Evolutionary conservation across 1,139 yeast genomes (phyloP), one percentile per base, ranked within the genome.

Genomic region (Saccharomyces uvarum): DNA sequence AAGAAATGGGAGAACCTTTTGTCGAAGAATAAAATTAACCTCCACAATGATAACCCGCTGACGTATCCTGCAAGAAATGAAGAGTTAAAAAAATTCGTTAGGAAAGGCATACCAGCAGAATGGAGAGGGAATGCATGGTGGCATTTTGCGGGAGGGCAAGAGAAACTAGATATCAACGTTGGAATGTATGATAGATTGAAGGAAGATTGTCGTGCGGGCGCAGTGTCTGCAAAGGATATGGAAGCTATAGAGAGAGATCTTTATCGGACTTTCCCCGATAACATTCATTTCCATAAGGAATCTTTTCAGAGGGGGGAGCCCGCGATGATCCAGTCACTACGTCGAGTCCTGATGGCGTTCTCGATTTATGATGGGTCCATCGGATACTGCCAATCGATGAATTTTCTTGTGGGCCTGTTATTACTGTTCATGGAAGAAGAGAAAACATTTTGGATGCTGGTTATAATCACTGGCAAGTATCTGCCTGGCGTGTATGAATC

Each of bases 81-180:
- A 56, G 89, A 88, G 63, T 77, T 90, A 57, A 86, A 86, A 65
- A 80, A 93, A 59, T 82, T 88, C 66, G 80, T 93, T 13, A 78
- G 97, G 54, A 85, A 87, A 67, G 99, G 99, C 4, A 85, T 91
- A 9, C 98, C 99, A 0, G 89, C 96, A 0, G 97, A 89, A 68
- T 90, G 97, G 97, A 75, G 99, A 62, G 99, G 98, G 0, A 83
- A 81, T 61, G 97, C 97, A 0, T 91, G 99, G 99, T 93, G 93
- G 76, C 84, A 82, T 73, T 91, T 88, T 70, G 96, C 96, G 11
- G 83, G 85, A 14, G 98, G 97, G 1, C 78, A 83, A 57, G 96
- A 89, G 56, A 80, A 79, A 61, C 71, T 88, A 55, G 83, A 80
- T 60, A 81, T 81, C 48, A 81, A 88, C 66, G 74, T 74, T 13